Base-by-base conservation (phyloP, 1,284 basidiomycete species). In the Boletus nobilissimus region DNA sequence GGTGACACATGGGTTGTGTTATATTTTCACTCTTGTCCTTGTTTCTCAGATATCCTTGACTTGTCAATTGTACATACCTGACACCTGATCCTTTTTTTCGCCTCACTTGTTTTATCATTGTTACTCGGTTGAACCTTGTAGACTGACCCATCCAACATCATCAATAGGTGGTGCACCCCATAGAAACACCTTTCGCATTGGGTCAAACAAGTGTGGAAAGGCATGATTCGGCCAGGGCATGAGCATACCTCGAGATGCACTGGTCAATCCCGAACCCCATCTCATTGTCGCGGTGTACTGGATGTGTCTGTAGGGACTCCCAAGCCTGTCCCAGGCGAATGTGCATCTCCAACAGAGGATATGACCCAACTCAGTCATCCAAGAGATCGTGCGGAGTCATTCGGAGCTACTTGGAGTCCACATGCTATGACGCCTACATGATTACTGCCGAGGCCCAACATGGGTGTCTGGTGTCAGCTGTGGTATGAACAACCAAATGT, bases 141-240 rank as follows among this genome's bases (percentile, higher is more conserved):
- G 36, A 63, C 80, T 40, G 75, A 90, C 43, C 40, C 84, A 84
- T 60, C 92, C 93, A 38, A 91, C 83, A 64, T 89, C 88, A 79
- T 94, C 92, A 71, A 94, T 87, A 3, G 92, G 87, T 18, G 93
- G 93, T n/a, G 94, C 93, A 63, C 92, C 92, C 91, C 91, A 93
- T 14, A 94, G 88, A 2, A 93, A 78, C 2, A 92, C 93, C 84
- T 92, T 93, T 32, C 85, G 86, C 78, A 86, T 82, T 24, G 92
- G 92, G 82, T 94, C 93, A 54, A 94, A 83, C 54, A 92, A 77
- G 51, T 85, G 78, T 5, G 92, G 92, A 74, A 93, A n/a, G n/a
- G n/a, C n/a, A n/a, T n/a, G n/a, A n/a, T n/a, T n/a, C n/a, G n/a
- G 84, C 66, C 87, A 74, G 38, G 86, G 86, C 3, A 86, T 87